Evolutionary conservation across 2,329 filamentous ascomycete genomes (phyloP), one percentile per base, ranked within the genome.

Genomic region (Penicillium rolfsii): DNA sequence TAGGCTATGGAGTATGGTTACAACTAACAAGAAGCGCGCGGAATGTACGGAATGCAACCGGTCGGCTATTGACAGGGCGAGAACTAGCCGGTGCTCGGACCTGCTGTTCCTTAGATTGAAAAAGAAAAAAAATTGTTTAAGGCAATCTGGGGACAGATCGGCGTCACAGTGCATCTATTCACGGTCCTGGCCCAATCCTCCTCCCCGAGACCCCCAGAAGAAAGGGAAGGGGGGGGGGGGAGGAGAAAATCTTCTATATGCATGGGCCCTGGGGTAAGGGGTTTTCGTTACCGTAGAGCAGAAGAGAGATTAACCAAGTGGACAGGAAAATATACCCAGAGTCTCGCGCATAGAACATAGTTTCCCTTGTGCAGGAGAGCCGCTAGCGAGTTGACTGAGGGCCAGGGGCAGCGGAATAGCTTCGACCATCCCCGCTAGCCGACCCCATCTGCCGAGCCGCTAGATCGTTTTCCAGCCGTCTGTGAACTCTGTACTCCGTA

Each of bases 351-450:
- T 36, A 36, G 14, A 36, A 14, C 7, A 36, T 36, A 36, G 11
- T 36, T 36, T 36, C 3, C 1, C 7, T 11, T 33, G 30, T 33
- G 11, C 30, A 33, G 30, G 9, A 11, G 30, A 6, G 30, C 9
- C 9, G 9, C 8, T 19, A 40, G 36, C 5, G 36, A 40, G 36
- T 40, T 40, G 16, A 1, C 11, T 19, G 9, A 12, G 19, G 40
- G 14, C 36, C 14, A 3, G 36, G 14, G 36, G 14, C 36, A 40
- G 14, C 16, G 14, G 36, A n/a, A 40, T 40, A 40, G n/a, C 5
- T 46, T 46, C n/a, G 40, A 79, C 65, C 14, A 79, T 73, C 57
- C 79, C 76, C 24, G 45, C 28, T 45, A 55, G 40, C 26, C 48
- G 48, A 24, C 28, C 48, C 4, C 9, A 5, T 33, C 22, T 50